Percentiles rank a stretch among this genome's conserved stretches.
These are phyloP conservation scores for Hyphopichia pseudoburtonii DNA, from an alignment of 1,139 yeast genomes.

Conservation along the genomic window DNA sequence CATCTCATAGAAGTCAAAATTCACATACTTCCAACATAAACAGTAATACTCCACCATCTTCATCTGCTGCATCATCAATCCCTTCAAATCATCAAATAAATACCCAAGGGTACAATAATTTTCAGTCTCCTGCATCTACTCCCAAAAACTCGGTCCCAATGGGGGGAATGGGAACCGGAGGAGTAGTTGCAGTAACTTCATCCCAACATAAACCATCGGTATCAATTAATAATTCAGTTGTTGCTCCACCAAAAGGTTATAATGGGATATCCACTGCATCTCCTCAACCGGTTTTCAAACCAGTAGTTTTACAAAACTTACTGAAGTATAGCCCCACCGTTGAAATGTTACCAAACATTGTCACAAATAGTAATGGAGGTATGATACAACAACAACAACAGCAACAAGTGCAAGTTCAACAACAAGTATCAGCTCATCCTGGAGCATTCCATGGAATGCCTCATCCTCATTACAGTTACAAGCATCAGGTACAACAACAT, in stretches of 20 bases:
- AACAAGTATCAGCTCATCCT: neutral
- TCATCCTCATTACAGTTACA: conserved; percentile 8
- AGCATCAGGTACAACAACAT: conserved; percentile 10
- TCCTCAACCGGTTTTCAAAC: conserved; percentile 16
- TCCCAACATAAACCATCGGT: neutral
- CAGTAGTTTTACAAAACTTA: conserved; percentile 13
- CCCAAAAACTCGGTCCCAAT: neutral
- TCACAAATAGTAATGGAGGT: conserved; percentile 1
- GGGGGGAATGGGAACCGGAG: neutral
- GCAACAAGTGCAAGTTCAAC: neutral
- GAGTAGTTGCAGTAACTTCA: neutral
- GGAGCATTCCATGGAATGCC: conserved; percentile 1
- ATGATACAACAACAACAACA: neutral
- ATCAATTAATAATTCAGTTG: neutral
- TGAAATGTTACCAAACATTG: conserved; percentile 4
- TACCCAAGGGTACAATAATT: neutral
- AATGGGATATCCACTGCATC: conserved; percentile 5
- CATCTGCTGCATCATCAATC: conserved; percentile 4
- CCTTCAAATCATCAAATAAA: conserved; percentile 13
- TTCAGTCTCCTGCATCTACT: conserved; percentile 2
- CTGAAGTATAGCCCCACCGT: conserved; percentile 5
- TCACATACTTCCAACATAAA: neutral
- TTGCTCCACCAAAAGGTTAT: conserved; percentile 4
- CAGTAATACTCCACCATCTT: conserved; percentile 9
- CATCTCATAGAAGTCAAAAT: neutral